A percentile compares a stretch with the other conserved stretches of the same genome.
phyloP scores from a whole-genome alignment of 805 yeast genomes.

The Zygotorulaspora sp. region DNA sequence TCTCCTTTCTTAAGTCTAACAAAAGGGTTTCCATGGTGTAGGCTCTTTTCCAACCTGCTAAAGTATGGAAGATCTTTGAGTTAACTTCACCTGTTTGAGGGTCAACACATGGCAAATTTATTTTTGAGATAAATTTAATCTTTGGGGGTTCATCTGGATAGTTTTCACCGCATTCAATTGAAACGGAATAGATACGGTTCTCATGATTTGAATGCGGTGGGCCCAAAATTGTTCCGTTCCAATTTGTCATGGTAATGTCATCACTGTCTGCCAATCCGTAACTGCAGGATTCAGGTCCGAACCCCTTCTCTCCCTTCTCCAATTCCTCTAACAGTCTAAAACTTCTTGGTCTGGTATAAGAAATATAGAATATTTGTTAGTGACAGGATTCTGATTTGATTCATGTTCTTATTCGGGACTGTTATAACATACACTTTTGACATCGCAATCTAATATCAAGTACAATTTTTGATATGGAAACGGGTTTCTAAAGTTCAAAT shows the following conservation, averaged over 20 bases:
- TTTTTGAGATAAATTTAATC: slow-evolving; percentile 73
- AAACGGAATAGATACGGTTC: slow-evolving; percentile 84
- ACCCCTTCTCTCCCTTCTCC: slow-evolving; percentile 97
- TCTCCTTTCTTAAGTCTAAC: slow-evolving; percentile 81
- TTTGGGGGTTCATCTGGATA: slow-evolving; percentile 90
- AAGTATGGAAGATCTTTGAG: slow-evolving; percentile 53
- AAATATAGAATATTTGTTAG: no score
- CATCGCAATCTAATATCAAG: slow-evolving; percentile 28
- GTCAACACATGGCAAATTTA: slow-evolving; percentile 91
- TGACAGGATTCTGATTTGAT: no score
- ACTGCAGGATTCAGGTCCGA: slow-evolving; percentile 95
- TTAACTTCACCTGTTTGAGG: slow-evolving; percentile 52
- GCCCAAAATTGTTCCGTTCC: slow-evolving; percentile 98
- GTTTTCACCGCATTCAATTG: slow-evolving; percentile 71
- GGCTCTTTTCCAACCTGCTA: slow-evolving; percentile 82
- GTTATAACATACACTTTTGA: slow-evolving; percentile 44
- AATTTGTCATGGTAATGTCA: slow-evolving; percentile 86
- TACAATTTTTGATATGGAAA: no score
- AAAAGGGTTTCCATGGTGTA: slow-evolving; percentile 91
- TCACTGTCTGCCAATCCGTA: slow-evolving; percentile 88
- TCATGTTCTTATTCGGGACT: no score
- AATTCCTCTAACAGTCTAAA: slow-evolving; percentile 92
- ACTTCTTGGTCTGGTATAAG: slow-evolving; percentile 62
- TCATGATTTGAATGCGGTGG: slow-evolving; percentile 92
- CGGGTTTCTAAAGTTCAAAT: no score